Percentiles rank a stretch among this genome's conserved stretches.
Conservation (phyloP, 2,329 filamentous ascomycete genomes). For the Exophiala aquamarina region DNA sequence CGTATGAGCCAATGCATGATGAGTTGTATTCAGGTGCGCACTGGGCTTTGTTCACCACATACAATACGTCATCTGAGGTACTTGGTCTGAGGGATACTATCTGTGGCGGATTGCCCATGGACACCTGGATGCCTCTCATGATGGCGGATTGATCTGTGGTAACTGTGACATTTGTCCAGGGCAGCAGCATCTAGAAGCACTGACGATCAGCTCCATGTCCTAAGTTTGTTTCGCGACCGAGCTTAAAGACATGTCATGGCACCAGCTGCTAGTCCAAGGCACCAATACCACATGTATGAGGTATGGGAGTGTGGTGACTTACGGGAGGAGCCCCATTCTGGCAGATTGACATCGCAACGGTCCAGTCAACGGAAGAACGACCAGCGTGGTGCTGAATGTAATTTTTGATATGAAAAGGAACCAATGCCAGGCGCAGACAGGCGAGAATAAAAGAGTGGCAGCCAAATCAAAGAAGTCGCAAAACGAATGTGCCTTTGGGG, state of each 20-base stretch:
- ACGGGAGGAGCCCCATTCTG: constrained; percentile 22
- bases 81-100: constrained; percentile 25
- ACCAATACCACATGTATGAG: background rate
- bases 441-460: no score
- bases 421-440: no score
- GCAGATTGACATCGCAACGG: constrained; percentile 19
- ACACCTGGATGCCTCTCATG: constrained; percentile 21
- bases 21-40: constrained; percentile 24
- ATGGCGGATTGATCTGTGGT: constrained; percentile 23
- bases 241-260: background rate
- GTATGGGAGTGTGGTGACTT: background rate
- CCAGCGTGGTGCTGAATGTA: background rate
- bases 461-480: background rate
- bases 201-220: background rate
- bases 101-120: constrained; percentile 25
- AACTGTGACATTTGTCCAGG: constrained; percentile 24
- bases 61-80: constrained; percentile 19
- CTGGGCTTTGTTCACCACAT: constrained; percentile 23
- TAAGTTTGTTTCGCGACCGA: background rate
- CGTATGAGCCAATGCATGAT: constrained; percentile 19
- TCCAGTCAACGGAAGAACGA: constrained; percentile 4
- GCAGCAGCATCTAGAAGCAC: constrained; percentile 12
- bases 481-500: background rate
- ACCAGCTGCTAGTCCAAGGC: background rate
- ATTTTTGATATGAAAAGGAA: background rate